Conservation (phyloP, 768 basidiomycete species). For the Boletus tomentosulus region DNA sequence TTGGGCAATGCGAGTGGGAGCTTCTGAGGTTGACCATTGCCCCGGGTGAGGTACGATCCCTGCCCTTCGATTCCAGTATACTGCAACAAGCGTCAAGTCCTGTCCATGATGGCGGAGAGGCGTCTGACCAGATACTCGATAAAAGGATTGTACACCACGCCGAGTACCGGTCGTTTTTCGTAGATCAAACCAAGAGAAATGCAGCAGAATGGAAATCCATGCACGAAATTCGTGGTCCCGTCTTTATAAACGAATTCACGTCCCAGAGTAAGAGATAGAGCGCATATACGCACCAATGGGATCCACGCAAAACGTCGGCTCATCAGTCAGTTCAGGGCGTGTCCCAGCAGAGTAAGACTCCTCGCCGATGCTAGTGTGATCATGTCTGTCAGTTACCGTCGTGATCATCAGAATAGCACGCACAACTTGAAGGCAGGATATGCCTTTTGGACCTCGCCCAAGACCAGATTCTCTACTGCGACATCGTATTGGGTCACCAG, state of each 20-base stretch:
- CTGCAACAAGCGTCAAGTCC: slow-evolving; percentile 26
- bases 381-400: background rate
- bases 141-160: slow-evolving; percentile 93
- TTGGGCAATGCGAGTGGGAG: slow-evolving; percentile 67
- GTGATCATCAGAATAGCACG: slow-evolving; percentile 29
- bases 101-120: background rate
- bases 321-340: slow-evolving; percentile 68
- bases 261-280: background rate
- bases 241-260: slow-evolving; percentile 38
- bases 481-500: slow-evolving; percentile 95
- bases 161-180: slow-evolving; percentile 75
- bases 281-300: slow-evolving; percentile 67
- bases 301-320: slow-evolving; percentile 94
- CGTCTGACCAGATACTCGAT: slow-evolving; percentile 65
- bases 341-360: slow-evolving; percentile 84
- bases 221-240: slow-evolving; percentile 86
- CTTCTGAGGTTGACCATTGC: slow-evolving; percentile 40
- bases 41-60: slow-evolving; percentile 71
- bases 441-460: slow-evolving; percentile 52
- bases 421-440: slow-evolving; percentile 85
- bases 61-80: slow-evolving; percentile 78
- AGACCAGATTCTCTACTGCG: slow-evolving; percentile 82
- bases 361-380: slow-evolving; percentile 74
- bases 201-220: slow-evolving; percentile 83
- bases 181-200: slow-evolving; percentile 90